Base-by-base conservation (phyloP, 225 moss, liverwort and hornwort species). In the Pseudoscleropodium purum region DNA sequence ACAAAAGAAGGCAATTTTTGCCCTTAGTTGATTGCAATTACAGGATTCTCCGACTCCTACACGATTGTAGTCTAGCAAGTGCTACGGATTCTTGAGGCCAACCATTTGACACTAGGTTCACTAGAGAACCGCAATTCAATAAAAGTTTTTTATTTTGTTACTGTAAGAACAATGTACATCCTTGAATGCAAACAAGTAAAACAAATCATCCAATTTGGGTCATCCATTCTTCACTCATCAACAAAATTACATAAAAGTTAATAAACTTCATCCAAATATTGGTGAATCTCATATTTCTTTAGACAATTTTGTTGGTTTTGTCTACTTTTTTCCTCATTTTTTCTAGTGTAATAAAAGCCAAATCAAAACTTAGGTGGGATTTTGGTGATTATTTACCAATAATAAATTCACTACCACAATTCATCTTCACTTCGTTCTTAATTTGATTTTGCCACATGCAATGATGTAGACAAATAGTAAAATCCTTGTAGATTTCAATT, bases 361-460 rank as follows among this genome's bases (percentile, higher is more conserved):
- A 3, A 0, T 13, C 33, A 34, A 51, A 49, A 75, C 13, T 34
- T 0, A 51, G 0, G 3, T 13, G 21, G 5, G 26, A 33, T 52
- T 51, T 51, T 33, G 75, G 33, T 0, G 0, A 17, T 25, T 47
- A 17, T 76, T 76, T 0, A 1, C 1, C 0, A 1, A 33, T 3
- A 47, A 76, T 5, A 47, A 18, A 34, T 34, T 51, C 13, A 33
- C 0, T 13, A 0, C 3, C 1, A 12, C 13, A 34, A 34, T 76
- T 76, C 13, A 51, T 76, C 13, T 0, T 51, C 7, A 19, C 2
- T 2, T 25, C 39, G 36, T 25, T 18, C 9, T 15, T 37, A 19
- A 5, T 18, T 60, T 47, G 39, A 82, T 61, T 73, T 24, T 63
- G 29, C 52, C 4, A 63, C 24, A 73, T 52, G 16, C 4, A 13